Evolutionary conservation across 371 early-diverging fungal genomes (phyloP).

Genomic region (Vairimorpha apis): DNA sequence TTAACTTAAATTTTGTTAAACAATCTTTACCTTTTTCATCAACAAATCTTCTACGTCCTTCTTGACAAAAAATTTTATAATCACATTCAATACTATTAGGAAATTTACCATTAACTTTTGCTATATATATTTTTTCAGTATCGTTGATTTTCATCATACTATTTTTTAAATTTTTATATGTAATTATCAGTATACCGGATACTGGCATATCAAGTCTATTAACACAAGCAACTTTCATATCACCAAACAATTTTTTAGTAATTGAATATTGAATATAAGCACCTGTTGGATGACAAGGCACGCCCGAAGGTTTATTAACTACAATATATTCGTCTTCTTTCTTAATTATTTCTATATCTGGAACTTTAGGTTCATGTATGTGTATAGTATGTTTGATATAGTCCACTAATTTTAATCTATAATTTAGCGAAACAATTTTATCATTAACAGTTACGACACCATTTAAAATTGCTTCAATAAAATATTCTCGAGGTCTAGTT

Average conservation of each 20-base stretch:
- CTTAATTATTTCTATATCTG: conserved; percentile 53
- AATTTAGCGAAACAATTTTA: conserved; percentile 29
- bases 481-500: conserved; percentile 55
- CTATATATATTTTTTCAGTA: conserved; percentile 61
- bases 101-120: conserved; percentile 61
- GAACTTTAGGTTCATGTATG: conserved; percentile 60
- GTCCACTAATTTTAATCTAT: conserved; percentile 56
- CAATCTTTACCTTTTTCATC: conserved; percentile 55
- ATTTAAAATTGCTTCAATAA: conserved; percentile 51
- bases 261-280: conserved; percentile 61
- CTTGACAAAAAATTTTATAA: conserved; percentile 39
- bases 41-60: conserved; percentile 41
- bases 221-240: conserved; percentile 50
- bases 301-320: conserved; percentile 63
- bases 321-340: conserved; percentile 56
- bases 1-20: conserved; percentile 52
- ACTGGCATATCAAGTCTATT: conserved; percentile 64
- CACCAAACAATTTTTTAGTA: conserved; percentile 40
- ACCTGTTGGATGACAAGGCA: conserved; percentile 64
- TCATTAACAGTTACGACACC: conserved; percentile 63
- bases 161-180: conserved; percentile 44
- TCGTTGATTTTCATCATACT: conserved; percentile 48
- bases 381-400: conserved; percentile 61
- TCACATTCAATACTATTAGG: conserved; percentile 47
- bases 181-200: conserved; percentile 63